Evolutionary conservation across 2,329 filamentous ascomycete species (phyloP).

Genomic region (Aureobasidium sp.): DNA sequence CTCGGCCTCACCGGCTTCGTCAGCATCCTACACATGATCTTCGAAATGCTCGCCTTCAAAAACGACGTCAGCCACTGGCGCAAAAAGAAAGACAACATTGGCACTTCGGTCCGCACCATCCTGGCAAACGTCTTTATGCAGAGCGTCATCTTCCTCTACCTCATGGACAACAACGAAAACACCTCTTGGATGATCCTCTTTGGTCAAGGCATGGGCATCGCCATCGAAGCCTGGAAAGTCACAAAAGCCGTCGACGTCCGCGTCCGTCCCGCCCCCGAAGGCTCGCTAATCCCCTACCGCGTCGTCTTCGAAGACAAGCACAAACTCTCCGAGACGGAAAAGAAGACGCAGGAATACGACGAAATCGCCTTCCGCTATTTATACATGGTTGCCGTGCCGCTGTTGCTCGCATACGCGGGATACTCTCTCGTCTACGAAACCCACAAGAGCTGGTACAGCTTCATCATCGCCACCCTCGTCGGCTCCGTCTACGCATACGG

Average conservation of each 20-base stretch:
- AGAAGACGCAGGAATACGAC: slow-evolving; percentile 98
- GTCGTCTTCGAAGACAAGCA: slow-evolving; percentile 94
- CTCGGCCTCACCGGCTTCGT: slow-evolving; percentile 78
- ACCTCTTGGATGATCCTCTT: slow-evolving; percentile 99
- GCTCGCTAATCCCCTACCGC: slow-evolving; percentile 68
- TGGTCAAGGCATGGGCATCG: slow-evolving; percentile 77
- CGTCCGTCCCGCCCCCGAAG: slow-evolving; percentile 60
- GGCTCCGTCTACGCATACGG: slow-evolving; percentile 96
- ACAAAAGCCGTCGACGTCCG: slow-evolving; percentile 91
- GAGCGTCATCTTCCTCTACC: slow-evolving; percentile 86
- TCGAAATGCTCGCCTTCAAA: slow-evolving; percentile 94
- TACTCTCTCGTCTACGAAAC: slow-evolving; percentile 90
- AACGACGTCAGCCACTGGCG: slow-evolving; percentile 96
- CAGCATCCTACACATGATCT: slow-evolving; percentile 83
- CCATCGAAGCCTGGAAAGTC: slow-evolving; percentile 85
- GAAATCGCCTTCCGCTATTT: slow-evolving; percentile 97
- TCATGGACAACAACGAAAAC: slow-evolving; percentile 94
- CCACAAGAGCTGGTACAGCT: slow-evolving; percentile 98
- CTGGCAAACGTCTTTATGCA: slow-evolving; percentile 98
- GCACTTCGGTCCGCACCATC: slow-evolving; percentile 92
- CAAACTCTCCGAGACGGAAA: slow-evolving; percentile 86
- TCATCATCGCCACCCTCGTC: slow-evolving; percentile 88
- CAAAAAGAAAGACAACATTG: slow-evolving; percentile 99
- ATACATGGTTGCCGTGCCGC: slow-evolving; percentile 82
- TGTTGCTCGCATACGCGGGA: slow-evolving; percentile 78